These are phyloP conservation scores for Vaccinium darrowii DNA, from an alignment of 148 eudicot species.

Conservation along the genomic window DNA sequence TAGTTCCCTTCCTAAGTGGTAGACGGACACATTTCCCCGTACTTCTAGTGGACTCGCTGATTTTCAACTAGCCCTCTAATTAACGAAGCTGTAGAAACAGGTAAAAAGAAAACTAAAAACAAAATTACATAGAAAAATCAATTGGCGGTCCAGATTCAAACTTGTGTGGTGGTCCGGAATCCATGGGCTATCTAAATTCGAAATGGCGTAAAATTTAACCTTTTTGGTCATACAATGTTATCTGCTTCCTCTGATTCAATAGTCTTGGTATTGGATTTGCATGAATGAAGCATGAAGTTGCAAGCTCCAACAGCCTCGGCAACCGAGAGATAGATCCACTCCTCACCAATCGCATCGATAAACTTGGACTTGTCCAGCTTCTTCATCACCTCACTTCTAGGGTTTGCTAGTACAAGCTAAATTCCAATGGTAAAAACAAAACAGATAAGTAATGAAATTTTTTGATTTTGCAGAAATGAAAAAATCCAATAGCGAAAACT, in stretches of 20 bases:
- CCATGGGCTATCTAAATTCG: not conserved
- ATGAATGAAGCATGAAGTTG: conserved; percentile 33
- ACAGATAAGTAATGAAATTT: not conserved
- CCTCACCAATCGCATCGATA: conserved; percentile 37
- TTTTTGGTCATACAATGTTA: conserved; percentile 16
- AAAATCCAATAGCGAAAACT: not conserved
- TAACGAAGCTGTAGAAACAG: not conserved
- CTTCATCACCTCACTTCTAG: conserved; percentile 64
- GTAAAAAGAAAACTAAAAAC: not conserved
- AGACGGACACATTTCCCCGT: not conserved
- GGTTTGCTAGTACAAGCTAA: conserved; percentile 51
- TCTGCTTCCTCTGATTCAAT: conserved; percentile 10
- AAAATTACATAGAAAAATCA: not conserved
- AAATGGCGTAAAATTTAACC: not conserved
- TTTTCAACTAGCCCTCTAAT: not conserved
- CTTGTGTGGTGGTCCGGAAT: not conserved
- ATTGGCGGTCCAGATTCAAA: not conserved
- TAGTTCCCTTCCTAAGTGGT: not conserved
- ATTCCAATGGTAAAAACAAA: not conserved
- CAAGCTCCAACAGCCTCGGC: conserved; percentile 54
- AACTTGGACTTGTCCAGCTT: conserved; percentile 47
- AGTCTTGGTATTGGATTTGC: conserved; percentile 22
- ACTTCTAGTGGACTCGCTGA: too few relatives aligned
- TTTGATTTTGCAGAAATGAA: not conserved
- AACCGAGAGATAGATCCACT: conserved; percentile 45